phyloP scores from a whole-genome alignment of 306 rosid genomes.

The Cicer bijugum region DNA sequence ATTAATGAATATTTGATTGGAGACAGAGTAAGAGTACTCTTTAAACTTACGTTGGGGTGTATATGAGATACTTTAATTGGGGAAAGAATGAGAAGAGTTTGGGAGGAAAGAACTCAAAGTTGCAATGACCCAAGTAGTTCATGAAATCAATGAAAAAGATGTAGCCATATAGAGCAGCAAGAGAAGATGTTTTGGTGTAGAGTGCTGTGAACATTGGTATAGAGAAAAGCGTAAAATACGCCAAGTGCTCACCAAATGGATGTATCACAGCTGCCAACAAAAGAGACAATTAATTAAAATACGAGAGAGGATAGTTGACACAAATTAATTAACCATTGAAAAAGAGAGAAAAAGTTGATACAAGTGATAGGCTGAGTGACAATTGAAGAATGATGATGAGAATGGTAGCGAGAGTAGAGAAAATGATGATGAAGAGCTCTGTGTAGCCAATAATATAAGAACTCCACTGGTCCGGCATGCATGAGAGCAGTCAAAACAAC shows the following conservation, averaged over 20 bases:
- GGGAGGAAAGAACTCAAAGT: constrained; percentile 62
- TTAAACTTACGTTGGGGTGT: constrained; percentile 70
- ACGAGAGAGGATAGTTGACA: no score
- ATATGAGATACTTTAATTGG: constrained; percentile 60
- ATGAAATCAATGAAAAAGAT: constrained; percentile 60
- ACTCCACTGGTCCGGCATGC: constrained; percentile 72
- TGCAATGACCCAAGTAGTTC: constrained; percentile 88
- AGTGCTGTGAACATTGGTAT: constrained; percentile 55
- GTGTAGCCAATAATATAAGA: constrained; percentile 74
- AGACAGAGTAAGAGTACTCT: no score
- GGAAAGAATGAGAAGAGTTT: constrained; percentile 52
- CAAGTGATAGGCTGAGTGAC: constrained; percentile 57
- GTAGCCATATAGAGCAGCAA: constrained; percentile 12
- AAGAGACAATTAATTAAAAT: no score
- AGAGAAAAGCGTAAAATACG: constrained; percentile 57
- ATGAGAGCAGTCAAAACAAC: constrained; percentile 50
- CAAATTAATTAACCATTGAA: no score
- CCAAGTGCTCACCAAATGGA: constrained; percentile 72
- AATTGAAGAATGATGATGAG: constrained; percentile 58
- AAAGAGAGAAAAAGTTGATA: not conserved
- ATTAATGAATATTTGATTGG: no score
- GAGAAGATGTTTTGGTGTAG: constrained; percentile 48
- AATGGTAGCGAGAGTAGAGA: constrained; percentile 73
- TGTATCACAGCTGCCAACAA: constrained; percentile 66
- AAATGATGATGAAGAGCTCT: constrained; percentile 76